Evolutionary conservation across 257 asterid species (phyloP).

Genomic region (Petunia secreta): DNA sequence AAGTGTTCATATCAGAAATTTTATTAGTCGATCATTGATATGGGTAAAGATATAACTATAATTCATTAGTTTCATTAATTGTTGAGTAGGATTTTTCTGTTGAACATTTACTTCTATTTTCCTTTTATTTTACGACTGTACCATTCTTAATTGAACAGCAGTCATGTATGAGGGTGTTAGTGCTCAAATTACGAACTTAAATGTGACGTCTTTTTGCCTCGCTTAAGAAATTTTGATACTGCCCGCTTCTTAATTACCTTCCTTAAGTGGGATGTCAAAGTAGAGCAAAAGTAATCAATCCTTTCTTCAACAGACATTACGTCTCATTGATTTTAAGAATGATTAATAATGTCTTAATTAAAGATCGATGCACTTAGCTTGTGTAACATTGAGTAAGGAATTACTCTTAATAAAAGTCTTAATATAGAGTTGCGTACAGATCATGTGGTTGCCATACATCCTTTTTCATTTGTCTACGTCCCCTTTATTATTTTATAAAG

Average conservation of each 20-base stretch:
- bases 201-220: background rate
- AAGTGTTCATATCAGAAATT: too few species aligned
- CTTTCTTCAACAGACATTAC: background rate
- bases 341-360: background rate
- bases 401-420: background rate
- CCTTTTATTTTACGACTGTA: too few species aligned
- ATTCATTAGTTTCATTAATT: too few species aligned
- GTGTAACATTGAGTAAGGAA: background rate
- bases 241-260: background rate
- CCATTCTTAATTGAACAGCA: too few species aligned
- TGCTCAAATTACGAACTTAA: background rate
- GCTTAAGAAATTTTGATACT: background rate
- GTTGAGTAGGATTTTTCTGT: too few species aligned
- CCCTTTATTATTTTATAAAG: background rate
- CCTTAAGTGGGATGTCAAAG: background rate
- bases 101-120: too few species aligned
- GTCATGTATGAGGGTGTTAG: too few species aligned
- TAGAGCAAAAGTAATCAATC: slow-evolving; percentile 23
- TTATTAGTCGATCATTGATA: too few species aligned
- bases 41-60: too few species aligned
- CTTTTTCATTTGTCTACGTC: background rate
- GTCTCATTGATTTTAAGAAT: background rate
- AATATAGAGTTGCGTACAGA: background rate
- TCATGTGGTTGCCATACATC: background rate
- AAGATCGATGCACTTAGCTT: background rate